These are phyloP conservation scores for Dryadomyces sulphureus DNA, from an alignment of 2,329 filamentous ascomycete genomes.

Conservation along the genomic window DNA sequence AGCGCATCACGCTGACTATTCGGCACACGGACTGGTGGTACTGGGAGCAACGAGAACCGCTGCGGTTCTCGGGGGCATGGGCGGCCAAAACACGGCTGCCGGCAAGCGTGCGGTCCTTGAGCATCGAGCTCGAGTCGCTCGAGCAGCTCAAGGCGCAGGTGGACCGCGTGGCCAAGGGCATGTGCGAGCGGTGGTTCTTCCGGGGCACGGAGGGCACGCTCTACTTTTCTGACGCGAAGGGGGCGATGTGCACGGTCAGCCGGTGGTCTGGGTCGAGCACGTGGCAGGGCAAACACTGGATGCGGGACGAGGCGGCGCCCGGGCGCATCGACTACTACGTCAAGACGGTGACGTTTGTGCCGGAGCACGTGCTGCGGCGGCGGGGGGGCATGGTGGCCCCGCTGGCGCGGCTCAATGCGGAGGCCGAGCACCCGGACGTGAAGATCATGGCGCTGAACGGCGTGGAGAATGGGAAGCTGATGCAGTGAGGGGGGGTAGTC, in stretches of 20 bases:
- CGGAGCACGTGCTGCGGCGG: constrained; percentile 10
- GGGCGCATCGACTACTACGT: constrained; percentile 29
- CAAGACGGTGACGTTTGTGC: constrained; percentile 21
- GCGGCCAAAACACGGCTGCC: constrained; percentile 14
- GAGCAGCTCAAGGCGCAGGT: constrained; percentile 29
- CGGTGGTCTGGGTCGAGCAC: constrained; percentile 30
- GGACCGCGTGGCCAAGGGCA: constrained; percentile 24
- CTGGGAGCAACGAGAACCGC: constrained; percentile 23
- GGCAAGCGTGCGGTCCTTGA: constrained; percentile 21
- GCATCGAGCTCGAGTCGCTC: constrained; percentile 32
- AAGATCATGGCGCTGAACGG: not conserved
- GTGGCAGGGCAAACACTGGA: constrained; percentile 22
- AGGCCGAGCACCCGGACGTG: not conserved
- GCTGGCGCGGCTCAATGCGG: not conserved
- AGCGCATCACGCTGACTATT: constrained; percentile 26
- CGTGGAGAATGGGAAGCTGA: no score
- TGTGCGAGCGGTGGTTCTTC: constrained; percentile 20
- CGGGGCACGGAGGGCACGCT: constrained; percentile 16
- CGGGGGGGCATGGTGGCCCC: constrained; percentile 1
- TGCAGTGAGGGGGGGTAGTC: no score
- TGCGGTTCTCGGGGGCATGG: constrained; percentile 23
- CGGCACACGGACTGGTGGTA: constrained; percentile 34
- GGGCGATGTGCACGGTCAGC: constrained; percentile 12
- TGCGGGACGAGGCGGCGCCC: constrained; percentile 24
- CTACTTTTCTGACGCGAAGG: constrained; percentile 14